Evolutionary conservation across 306 rosid genomes (phyloP), one percentile per base, ranked within the genome.

Genomic region (Herpetospermum pedunculosum): DNA sequence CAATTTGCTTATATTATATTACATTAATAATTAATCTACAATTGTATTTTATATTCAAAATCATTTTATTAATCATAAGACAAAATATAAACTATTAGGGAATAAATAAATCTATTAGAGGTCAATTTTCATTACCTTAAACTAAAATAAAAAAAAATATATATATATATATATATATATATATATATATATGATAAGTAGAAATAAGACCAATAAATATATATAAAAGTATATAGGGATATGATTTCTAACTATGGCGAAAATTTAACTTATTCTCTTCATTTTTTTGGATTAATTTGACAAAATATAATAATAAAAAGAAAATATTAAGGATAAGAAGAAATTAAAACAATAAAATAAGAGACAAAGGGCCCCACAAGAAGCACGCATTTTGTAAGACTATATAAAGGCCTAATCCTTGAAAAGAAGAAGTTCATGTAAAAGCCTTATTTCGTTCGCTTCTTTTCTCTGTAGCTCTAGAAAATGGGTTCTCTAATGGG

Each of bases 401-500:
- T 38, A 37, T 64, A 35, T 64, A 64, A 64, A 11, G 30, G 49
- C 18, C 18, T 37, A 37, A 38, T 38, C 18, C 9, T 38, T 19
- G 3, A 21, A 21, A 11, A 12, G 29, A 11, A 12, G 29, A 64
- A 2, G 32, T 38, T 64, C 48, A n/a, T 19, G 30, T 64, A 64
- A 37, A 64, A 4, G 71, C 30, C 28, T 64, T 64, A 0, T 4
- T 9, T 62, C n/a, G n/a, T n/a, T 62, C 41, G 25, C 43, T 60
- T 21, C 12, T 60, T 59, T 30, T 62, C 21, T 54, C 11, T 23
- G n/a, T 52, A n/a, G 2, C 19, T n/a, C n/a, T n/a, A 37, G 76
- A 25, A 72, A 41, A 88, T 92, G 98, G 96, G 98, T 79, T 92
- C 98, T 75, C 89, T 90, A 41, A 85, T 90, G 96, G 82, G 86